Evolutionary conservation across 192 early-diverging fungal species (phyloP), one percentile per base, ranked within the genome.

Genomic region (Thamnidium elegans): DNA sequence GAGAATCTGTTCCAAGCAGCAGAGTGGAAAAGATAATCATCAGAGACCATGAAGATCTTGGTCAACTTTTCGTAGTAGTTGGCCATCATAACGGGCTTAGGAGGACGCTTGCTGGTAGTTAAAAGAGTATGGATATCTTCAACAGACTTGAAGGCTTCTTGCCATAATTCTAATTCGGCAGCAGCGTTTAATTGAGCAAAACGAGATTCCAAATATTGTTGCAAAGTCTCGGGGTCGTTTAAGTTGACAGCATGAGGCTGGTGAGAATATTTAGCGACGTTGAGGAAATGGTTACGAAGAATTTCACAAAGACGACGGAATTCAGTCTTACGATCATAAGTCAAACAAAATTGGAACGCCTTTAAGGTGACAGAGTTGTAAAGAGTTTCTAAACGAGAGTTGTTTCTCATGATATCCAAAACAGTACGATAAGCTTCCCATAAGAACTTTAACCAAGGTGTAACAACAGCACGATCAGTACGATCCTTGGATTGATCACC

Each of bases 371-470:
- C 83, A 36, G 59, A 77, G 78, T 99, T 96, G 84, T 99, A 99
- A 42, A 98, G 84, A 7, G 84, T 75, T 79, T 99, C 98, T 48
- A 99, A 84, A 42, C 94, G 86, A 64, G 90, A 87, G 69, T 98
- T 98, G 88, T 98, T 97, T 68, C 96, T 84, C 75, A 99, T 76
- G 54, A 95, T 94, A 70, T 99, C 96, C 50, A 99, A 85, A 46
- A 94, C 89, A 64, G 94, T 98, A 56, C 98, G 84, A 81, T 99
- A 98, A n/a, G 92, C 90, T 81, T 99, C 98, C 98, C 98, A 99
- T 69, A 98, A 84, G 79, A 99, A 98, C 80, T 94, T 95, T 58
- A 99, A 83, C 94, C 96, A 98, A 36, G 98, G 96, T 44, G 96
- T 99, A 43, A 99, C 94, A 26, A 98, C 90, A 63, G 93, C 94